Conservation (phyloP, 73 alveolate species). For the Stentor roeselii region DNA sequence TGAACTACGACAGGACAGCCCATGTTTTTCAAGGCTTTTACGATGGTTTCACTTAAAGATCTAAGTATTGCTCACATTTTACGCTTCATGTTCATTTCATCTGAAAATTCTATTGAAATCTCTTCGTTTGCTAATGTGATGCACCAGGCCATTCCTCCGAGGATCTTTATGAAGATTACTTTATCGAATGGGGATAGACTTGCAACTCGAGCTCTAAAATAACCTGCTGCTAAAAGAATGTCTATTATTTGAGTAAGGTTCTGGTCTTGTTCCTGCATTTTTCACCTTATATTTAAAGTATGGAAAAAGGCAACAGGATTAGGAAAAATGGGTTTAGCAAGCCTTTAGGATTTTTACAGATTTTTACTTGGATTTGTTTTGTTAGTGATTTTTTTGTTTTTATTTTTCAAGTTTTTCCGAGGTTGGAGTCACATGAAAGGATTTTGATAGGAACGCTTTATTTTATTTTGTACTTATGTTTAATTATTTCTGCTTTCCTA, state of each 20-base stretch:
- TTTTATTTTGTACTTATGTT: background rate
- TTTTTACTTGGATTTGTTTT: background rate
- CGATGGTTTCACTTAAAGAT: conserved; percentile 85
- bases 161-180: conserved; percentile 45
- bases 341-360: background rate
- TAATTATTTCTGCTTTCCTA: background rate
- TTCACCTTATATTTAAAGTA: too few species aligned
- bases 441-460: background rate
- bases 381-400: background rate
- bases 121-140: conserved; percentile 85
- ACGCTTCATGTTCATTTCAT: conserved; percentile 88
- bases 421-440: background rate
- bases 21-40: conserved; percentile 75
- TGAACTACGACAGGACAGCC: conserved; percentile 83
- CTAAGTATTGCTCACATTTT: conserved; percentile 52
- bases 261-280: background rate
- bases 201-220: conserved; percentile 89
- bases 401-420: background rate
- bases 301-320: background rate
- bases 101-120: conserved; percentile 91
- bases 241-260: conserved; percentile 68
- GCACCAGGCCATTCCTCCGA: conserved; percentile 96
- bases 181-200: conserved; percentile 90
- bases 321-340: background rate
- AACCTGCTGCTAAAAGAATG: conserved; percentile 86